Evolutionary conservation across 208 protist genomes (phyloP).

Genomic region (Leishmania amazonensis): DNA sequence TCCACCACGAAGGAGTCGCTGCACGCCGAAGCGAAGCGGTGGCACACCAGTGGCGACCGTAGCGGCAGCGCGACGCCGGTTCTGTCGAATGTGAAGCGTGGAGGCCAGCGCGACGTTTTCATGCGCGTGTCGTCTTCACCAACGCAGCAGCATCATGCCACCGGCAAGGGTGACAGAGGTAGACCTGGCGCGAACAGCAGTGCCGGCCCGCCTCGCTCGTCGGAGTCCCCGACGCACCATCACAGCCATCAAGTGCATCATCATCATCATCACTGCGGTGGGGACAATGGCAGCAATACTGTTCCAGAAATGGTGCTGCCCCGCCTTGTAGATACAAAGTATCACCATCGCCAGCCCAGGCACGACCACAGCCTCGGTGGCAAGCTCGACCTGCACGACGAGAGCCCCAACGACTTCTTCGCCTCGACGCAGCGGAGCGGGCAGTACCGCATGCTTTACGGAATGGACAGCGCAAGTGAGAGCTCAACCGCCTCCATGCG

Average conservation of each 20-base stretch:
- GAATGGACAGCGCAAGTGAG: not conserved
- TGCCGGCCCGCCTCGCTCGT: not conserved
- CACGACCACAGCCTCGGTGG: not conserved
- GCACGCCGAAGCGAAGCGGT: not conserved
- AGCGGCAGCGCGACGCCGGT: not conserved
- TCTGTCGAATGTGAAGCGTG: not conserved
- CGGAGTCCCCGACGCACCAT: not conserved
- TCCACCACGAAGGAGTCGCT: slow-evolving; percentile 18
- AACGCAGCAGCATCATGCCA: not conserved
- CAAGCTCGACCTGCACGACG: not conserved
- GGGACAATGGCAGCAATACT: not conserved
- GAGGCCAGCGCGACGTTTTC: slow-evolving; percentile 19
- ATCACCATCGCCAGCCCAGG: not conserved
- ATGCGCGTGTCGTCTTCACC: not conserved
- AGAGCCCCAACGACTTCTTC: slow-evolving; percentile 1
- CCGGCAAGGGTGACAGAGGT: not conserved
- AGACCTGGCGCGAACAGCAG: not conserved
- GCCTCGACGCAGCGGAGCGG: not conserved
- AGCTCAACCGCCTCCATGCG: slow-evolving; percentile 9
- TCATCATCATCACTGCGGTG: not conserved
- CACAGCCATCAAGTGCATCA: not conserved
- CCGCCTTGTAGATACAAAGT: not conserved
- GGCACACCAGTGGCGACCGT: not conserved
- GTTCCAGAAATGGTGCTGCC: not conserved
- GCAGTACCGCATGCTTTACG: not conserved